phyloP scores from a whole-genome alignment of 2,329 filamentous ascomycete genomes.

The Gaeumannomyces sp. region DNA sequence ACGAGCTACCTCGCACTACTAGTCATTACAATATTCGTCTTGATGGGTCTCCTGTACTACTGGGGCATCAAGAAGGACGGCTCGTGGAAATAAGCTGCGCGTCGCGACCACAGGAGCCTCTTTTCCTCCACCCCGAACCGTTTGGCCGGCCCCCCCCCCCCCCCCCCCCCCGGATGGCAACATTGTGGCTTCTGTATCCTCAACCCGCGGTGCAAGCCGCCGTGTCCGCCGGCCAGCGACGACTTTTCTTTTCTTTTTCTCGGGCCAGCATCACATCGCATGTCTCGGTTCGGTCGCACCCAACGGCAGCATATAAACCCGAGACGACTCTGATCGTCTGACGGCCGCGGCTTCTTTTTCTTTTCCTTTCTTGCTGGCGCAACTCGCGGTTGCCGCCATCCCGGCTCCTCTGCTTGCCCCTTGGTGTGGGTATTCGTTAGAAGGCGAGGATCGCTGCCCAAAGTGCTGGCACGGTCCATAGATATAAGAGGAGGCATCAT shows the following conservation, averaged over 20 bases:
- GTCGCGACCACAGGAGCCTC: neutral
- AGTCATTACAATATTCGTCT: constrained; percentile 3
- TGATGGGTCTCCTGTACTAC: constrained; percentile 6
- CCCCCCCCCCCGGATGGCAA: too few relatives aligned
- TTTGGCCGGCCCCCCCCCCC: neutral
- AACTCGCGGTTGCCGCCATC: neutral
- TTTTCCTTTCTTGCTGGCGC: neutral
- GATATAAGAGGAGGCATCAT: neutral
- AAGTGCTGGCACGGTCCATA: neutral
- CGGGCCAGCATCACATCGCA: too few relatives aligned
- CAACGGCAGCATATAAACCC: neutral
- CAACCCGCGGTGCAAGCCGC: too few relatives aligned
- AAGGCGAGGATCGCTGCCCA: too few relatives aligned
- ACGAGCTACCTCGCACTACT: too few relatives aligned
- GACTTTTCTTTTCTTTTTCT: too few relatives aligned
- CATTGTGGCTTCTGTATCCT: too few relatives aligned
- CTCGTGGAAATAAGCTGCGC: constrained; percentile 7
- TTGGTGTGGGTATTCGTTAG: too few relatives aligned
- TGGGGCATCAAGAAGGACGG: constrained; percentile 9
- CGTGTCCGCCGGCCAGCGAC: neutral
- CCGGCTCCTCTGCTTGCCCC: neutral
- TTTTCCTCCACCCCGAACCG: neutral
- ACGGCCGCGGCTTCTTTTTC: neutral
- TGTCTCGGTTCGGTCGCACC: too few relatives aligned
- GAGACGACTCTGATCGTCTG: too few relatives aligned